Base-by-base conservation (phyloP, 2,329 filamentous ascomycete species). In the Colletotrichum coccodes region DNA sequence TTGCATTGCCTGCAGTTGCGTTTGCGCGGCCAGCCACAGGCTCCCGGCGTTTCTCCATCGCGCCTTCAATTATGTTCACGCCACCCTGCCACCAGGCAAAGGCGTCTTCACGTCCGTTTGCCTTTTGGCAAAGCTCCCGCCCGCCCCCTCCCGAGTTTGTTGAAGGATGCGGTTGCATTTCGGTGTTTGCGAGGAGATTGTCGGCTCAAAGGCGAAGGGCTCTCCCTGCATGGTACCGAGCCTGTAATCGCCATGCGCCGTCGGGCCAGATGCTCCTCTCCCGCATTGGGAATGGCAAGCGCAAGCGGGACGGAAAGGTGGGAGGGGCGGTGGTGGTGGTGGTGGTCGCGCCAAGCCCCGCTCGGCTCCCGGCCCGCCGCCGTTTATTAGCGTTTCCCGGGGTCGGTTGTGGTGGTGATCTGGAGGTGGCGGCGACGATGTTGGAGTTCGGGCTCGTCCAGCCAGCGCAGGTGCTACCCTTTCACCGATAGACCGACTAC, bases 341-440 rank as follows among this genome's bases (percentile, higher is more conserved):
- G n/a, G 18, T 12, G 32, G n/a, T 8, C 12, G 12, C 14, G 49
- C 30, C 49, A 36, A 53, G 50, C 16, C 12, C 30, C 32, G 12
- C 50, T 36, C 56, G 56, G 40, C 9, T 47, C 56, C 30, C 40
- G 42, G 56, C 56, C 56, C 42, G 56, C 42, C 56, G 42, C 42
- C 56, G 42, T 47, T 58, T n/a, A 23, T 36, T 59, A 59, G 56
- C 40, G 40, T 59, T 59, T 59, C 42, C 56, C 30, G 42, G 56
- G 54, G 54, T 46, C 28, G 56, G 56, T n/a, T n/a, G 56, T 32
- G 14, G 26, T 30, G 1, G 26, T 44, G 26, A 18, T 30, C 26
- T 42, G 14, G 36, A 30, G 23, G 53, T 30, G 34, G 30, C 18
- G 23, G 12, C 7, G 38, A 28, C n/a, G 18, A 23, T 57, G 38